phyloP scores from a whole-genome alignment of 2,329 filamentous ascomycete genomes.

The Venturia oleaginea region DNA sequence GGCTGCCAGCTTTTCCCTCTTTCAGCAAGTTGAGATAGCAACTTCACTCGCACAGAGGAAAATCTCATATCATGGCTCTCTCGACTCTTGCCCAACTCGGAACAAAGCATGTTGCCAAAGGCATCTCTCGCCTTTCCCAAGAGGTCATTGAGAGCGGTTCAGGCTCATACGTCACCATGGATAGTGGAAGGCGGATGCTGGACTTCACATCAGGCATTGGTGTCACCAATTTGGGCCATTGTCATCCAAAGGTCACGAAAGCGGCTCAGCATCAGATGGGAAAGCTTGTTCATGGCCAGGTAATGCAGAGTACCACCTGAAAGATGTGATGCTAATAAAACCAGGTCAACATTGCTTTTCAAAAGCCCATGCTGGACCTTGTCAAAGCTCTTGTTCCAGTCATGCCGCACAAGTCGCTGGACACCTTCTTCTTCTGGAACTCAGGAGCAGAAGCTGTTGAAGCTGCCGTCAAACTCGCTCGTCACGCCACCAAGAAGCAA shows the following conservation, averaged over 20 bases:
- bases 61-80: not conserved
- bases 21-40: not conserved
- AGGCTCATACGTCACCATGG: conserved; percentile 26
- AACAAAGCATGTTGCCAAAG: conserved; percentile 9
- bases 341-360: conserved; percentile 31
- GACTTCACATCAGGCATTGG: conserved; percentile 29
- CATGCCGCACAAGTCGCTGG: conserved; percentile 29
- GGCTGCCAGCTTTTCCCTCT: not conserved
- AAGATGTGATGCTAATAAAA: not conserved
- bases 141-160: conserved; percentile 21
- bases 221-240: conserved; percentile 29
- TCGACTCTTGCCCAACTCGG: conserved; percentile 7
- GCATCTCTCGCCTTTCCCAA: conserved; percentile 9
- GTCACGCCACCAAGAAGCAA: conserved; percentile 29
- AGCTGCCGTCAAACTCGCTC: conserved; percentile 28
- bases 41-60: not conserved
- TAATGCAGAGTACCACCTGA: not conserved
- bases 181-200: conserved; percentile 22
- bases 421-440: conserved; percentile 34
- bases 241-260: conserved; percentile 28
- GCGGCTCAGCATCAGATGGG: conserved; percentile 28
- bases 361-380: conserved; percentile 29
- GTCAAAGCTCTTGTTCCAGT: conserved; percentile 26
- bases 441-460: conserved; percentile 29
- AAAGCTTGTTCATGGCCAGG: conserved; percentile 31